These are phyloP conservation scores for Vitis hybrid DNA, from an alignment of 177 flowering plant genomes.

Conservation along the genomic window DNA sequence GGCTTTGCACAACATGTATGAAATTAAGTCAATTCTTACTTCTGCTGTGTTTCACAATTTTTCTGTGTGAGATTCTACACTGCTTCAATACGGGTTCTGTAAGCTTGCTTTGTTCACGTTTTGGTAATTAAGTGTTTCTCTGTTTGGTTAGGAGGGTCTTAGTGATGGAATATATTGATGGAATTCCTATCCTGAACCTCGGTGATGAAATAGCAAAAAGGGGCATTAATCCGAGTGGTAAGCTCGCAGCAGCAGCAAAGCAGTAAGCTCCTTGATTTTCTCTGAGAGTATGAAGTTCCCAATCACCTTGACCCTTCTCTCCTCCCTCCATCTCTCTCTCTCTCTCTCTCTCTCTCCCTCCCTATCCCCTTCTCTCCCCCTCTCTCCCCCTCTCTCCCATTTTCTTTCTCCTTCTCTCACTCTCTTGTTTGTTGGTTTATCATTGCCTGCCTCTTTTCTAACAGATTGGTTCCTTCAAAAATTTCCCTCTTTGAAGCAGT, in stretches of 20 bases:
- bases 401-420: not conserved
- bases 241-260: slow-evolving; percentile 80
- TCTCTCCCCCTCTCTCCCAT: not conserved
- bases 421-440: no score
- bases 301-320: not conserved
- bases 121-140: slow-evolving; percentile 13
- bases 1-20: not conserved
- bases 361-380: not conserved
- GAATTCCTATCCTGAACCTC: slow-evolving; percentile 83
- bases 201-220: slow-evolving; percentile 92
- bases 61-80: not conserved
- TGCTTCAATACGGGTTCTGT: slow-evolving; percentile 2
- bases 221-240: slow-evolving; percentile 82
- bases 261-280: slow-evolving; percentile 69
- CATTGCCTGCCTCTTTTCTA: no score
- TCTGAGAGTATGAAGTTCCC: slow-evolving; percentile 33
- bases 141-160: slow-evolving; percentile 68
- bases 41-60: not conserved
- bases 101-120: slow-evolving; percentile 1
- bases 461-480: no score
- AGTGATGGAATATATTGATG: slow-evolving; percentile 93
- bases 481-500: no score
- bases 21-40: not conserved
- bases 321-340: not conserved
- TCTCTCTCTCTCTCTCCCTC: not conserved